These are phyloP conservation scores for Podila epigama DNA, from an alignment of 192 early-diverging fungal genomes.

Conservation along the genomic window DNA sequence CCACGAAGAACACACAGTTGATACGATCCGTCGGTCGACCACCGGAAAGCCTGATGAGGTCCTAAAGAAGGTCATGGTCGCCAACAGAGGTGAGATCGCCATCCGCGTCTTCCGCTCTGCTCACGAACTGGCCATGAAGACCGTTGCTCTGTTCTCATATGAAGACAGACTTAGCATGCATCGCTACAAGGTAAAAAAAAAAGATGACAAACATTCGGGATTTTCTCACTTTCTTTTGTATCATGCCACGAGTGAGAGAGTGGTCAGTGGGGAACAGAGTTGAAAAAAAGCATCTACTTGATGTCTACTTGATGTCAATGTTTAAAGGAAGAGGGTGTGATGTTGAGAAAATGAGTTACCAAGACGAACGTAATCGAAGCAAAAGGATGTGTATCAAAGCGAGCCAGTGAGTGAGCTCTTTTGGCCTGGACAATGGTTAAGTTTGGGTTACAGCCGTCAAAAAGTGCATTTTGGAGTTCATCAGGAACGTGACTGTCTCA, in stretches of 20 bases:
- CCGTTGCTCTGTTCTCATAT: constrained; percentile 88
- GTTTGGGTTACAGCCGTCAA: too few relatives aligned
- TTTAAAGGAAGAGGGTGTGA: too few relatives aligned
- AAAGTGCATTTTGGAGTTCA: too few relatives aligned
- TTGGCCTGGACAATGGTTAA: too few relatives aligned
- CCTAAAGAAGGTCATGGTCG: constrained; percentile 62
- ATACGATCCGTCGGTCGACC: constrained; percentile 62
- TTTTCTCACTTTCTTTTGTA: not conserved
- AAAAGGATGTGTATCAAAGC: too few relatives aligned
- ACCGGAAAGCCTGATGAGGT: constrained; percentile 50
- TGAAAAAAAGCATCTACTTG: too few relatives aligned
- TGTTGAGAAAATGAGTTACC: too few relatives aligned
- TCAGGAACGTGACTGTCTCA: too few relatives aligned
- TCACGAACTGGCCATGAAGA: constrained; percentile 89
- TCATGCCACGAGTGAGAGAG: not conserved
- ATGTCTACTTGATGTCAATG: too few relatives aligned
- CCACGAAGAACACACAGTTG: constrained; percentile 62
- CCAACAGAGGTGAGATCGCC: constrained; percentile 86
- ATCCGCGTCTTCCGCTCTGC: constrained; percentile 94
- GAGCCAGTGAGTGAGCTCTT: too few relatives aligned
- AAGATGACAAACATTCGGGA: not conserved
- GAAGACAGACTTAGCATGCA: constrained; percentile 94
- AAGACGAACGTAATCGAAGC: too few relatives aligned
- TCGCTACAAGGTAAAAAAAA: constrained; percentile 78
- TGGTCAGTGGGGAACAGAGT: too few relatives aligned